Base-by-base conservation (phyloP, 768 basidiomycete species). In the Naganishia friedmannii region DNA sequence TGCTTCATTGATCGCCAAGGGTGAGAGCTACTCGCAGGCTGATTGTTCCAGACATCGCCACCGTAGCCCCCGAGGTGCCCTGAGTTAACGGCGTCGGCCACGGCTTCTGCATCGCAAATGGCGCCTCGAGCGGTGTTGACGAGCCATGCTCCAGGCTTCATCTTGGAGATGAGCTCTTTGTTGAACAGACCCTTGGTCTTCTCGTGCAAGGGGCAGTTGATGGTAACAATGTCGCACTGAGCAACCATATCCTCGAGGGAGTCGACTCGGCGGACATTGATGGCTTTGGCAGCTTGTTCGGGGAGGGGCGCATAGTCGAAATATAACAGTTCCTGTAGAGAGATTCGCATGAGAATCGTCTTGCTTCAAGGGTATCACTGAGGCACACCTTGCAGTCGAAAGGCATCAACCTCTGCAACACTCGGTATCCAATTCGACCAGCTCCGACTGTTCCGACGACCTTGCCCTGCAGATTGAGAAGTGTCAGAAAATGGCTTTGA, bases 111-210 rank as follows among this genome's bases (percentile, higher is more conserved):
- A 82, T 91, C 88, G 78, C 90, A 92, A 76, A 95, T 92, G 51
- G 93, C 93, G 53, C 93, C 93, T 74, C 92, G 90, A 65, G 91
- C 91, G 32, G 91, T 92, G 86, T 95, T 95, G 77, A 95, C 89
- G 76, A 94, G 87, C 89, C 90, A 93, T 19, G 92, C 86, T 58
- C 91, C 92, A 80, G 90, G 89, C 86, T 95, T 95, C 86, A 94
- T 89, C 83, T 91, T 89, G 80, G 86, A 86, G 74, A 94, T 84
- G 48, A 92, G 87, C 46, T 93, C 90, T 48, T 86, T 85, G 83
- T 92, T 90, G 77, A 93, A 85, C 56, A 93, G 86, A 28, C 89
- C 89, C 53, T 84, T 84, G 48, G 92, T 66, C 68, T 65, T 53
- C 3, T 55, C 71, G 53, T 72, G 63, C 31, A 68, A 23, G 6